Evolutionary conservation across 495 filamentous ascomycete species (phyloP), one percentile per base, ranked within the genome.

Genomic region (Neurospora intermedia): DNA sequence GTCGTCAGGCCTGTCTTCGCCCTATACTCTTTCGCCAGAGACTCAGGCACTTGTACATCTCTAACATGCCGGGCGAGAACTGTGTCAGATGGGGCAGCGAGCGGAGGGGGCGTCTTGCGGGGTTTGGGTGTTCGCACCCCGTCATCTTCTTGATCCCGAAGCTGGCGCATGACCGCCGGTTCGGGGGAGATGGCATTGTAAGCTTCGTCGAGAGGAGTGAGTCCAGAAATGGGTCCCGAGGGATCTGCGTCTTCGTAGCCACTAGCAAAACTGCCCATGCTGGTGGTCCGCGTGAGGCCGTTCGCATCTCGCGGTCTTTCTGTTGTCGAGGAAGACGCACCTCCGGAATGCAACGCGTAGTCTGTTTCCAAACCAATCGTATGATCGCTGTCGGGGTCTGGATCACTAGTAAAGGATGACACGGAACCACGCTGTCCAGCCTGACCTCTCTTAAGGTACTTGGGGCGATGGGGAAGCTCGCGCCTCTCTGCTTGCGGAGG

Each of bases 231-330:
- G 15, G 77, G 74, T 1, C 81, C 76, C 73, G 78, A 80, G 42
- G 85, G 87, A 70, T 94, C 93, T 70, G 89, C 89, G 20, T 91
- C 91, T 27, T 94, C 94, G 31, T 97, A 88, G 2, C 93, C 94
- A 18, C 94, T 97, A n/a, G 92, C 93, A 85, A 98, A 94, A 76
- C 94, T 98, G 13, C 96, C 96, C 71, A 98, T 87, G 78, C 94
- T 98, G 43, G 94, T 91, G 13, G 94, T 89, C 69, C 96, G 85
- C 23, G 92, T 91, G 69, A 97, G 83, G 20, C 87, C 81, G 71
- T 87, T 87, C 71, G 85, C 88, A 75, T 79, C 83, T 54, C 85
- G 85, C 43, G 85, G 85, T 69, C 86, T 84, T n/a, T 85, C 88
- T 43, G 82, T 81, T 43, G 82, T 81, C 10, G 85, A 82, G 13